Percentiles rank a stretch among this genome's conserved stretches.
These are phyloP conservation scores for Fusarium sulawesiense DNA, from an alignment of 2,329 filamentous ascomycete genomes.

Conservation along the genomic window DNA sequence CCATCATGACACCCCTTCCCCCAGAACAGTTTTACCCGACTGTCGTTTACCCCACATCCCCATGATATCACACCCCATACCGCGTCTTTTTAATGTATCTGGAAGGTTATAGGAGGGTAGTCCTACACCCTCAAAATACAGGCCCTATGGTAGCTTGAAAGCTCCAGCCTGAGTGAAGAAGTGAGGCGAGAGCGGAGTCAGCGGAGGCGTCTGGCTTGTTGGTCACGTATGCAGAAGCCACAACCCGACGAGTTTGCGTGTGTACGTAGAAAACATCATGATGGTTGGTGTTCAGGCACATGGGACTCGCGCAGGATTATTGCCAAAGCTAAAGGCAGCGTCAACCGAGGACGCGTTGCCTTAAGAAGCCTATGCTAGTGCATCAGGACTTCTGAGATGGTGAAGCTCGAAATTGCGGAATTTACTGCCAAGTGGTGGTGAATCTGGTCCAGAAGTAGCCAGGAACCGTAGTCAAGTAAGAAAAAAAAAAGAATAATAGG, in stretches of 20 bases:
- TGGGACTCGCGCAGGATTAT: constrained; percentile 37
- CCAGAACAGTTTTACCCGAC: constrained; percentile 42
- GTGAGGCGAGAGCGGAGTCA: constrained; percentile 39
- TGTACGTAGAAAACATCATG: constrained; percentile 40
- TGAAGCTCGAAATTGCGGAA: constrained; percentile 43
- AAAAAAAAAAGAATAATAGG: constrained; percentile 41
- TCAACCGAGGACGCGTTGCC: constrained; percentile 34
- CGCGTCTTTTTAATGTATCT: constrained; percentile 53
- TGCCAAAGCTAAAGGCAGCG: constrained; percentile 37
- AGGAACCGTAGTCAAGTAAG: constrained; percentile 40
- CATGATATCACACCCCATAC: constrained; percentile 50
- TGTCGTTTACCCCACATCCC: constrained; percentile 43
- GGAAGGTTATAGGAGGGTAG: constrained; percentile 52
- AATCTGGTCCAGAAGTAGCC: constrained; percentile 37
- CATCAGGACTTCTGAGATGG: constrained; percentile 43
- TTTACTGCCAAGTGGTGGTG: constrained; percentile 46
- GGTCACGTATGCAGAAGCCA: constrained; percentile 35
- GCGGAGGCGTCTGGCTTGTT: constrained; percentile 37
- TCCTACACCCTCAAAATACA: constrained; percentile 47
- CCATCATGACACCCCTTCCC: constrained; percentile 40
- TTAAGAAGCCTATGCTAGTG: constrained; percentile 46
- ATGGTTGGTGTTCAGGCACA: constrained; percentile 42
- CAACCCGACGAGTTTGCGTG: constrained; percentile 38
- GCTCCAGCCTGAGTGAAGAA: constrained; percentile 65
- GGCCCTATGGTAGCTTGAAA: constrained; percentile 73